These are phyloP conservation scores for Actinomucor elegans DNA, from an alignment of 371 early-diverging fungal species.

Conservation along the genomic window DNA sequence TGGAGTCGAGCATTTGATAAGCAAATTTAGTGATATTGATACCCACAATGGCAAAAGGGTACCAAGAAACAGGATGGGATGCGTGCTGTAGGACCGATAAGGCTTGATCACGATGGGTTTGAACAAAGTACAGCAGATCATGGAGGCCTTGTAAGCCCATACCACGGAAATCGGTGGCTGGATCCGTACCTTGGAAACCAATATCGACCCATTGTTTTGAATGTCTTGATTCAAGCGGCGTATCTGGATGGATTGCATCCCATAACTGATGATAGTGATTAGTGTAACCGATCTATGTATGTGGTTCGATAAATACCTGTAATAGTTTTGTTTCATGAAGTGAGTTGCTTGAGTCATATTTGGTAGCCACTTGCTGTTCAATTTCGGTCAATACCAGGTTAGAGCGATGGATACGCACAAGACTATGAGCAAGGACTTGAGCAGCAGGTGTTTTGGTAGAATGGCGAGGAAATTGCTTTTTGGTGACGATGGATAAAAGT, in stretches of 20 bases:
- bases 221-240: conserved; percentile 47
- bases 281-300: no score
- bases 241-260: conserved; percentile 65
- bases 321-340: conserved; percentile 67
- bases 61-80: conserved; percentile 41
- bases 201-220: conserved; percentile 73
- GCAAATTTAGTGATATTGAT: conserved; percentile 78
- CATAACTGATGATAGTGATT: no score
- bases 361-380: conserved; percentile 64
- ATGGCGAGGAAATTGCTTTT: conserved; percentile 50
- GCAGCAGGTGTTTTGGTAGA: conserved; percentile 46
- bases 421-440: conserved; percentile 48
- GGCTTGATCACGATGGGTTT: conserved; percentile 56
- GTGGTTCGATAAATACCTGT: conserved; percentile 36
- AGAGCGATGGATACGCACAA: conserved; percentile 53
- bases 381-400: conserved; percentile 59
- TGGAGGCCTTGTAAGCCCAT: conserved; percentile 82
- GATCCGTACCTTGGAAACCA: conserved; percentile 84
- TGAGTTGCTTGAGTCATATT: conserved; percentile 63
- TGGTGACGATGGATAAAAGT: conserved; percentile 37
- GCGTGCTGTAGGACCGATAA: conserved; percentile 39
- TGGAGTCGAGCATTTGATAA: conserved; percentile 61
- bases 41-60: conserved; percentile 82
- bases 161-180: conserved; percentile 87
- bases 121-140: conserved; percentile 71